Evolutionary conservation across 1,139 yeast genomes (phyloP), one percentile per base, ranked within the genome.

Genomic region (Kodamaea fungicola): DNA sequence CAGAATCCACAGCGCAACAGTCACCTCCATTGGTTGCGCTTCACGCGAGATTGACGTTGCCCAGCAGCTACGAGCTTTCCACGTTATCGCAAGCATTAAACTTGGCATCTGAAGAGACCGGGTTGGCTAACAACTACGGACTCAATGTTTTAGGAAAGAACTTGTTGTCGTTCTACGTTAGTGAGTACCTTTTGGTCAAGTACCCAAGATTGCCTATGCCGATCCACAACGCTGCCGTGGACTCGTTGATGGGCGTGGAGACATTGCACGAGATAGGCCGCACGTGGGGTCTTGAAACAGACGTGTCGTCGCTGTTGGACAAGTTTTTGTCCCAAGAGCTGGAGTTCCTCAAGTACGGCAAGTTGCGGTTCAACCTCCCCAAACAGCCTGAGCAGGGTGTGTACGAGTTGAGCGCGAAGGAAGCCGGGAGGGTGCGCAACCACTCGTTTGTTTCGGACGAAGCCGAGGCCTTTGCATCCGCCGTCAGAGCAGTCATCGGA

Each of bases 121-220:
- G 63, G 32, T 71, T 73, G 45, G 83, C 80, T 28, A 85, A 85
- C 61, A 90, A 90, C 59, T 74, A 71, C 42, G 94, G 95, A n/a
- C 74, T 90, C 57, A 78, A 83, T 42, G 75, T 79, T 12, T 80
- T 90, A 54, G 98, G 98, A 38, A 80, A 82, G 54, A 78, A 83
- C 43, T 66, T 92, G 38, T 66, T 92, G 44, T 78, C 83, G 23
- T 88, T 82, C 59, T 83, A 87, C 54, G 83, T 82, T 3, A 74
- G 85, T 25, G 95, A 88, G 58, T 64, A 84, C 52, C 69, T 90
- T 42, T 67, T 88, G 53, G 62, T 82, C 36, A 78, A 75, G 47
- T 88, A 88, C 59, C 99, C 99, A 34, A 78, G 99, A 56, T 72
- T 94, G 44, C 97, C 99, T 23, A 75, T 83, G 50, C 74, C 80